These are phyloP conservation scores for Boletus subcaerulescens DNA, from an alignment of 768 basidiomycete species.

Conservation along the genomic window DNA sequence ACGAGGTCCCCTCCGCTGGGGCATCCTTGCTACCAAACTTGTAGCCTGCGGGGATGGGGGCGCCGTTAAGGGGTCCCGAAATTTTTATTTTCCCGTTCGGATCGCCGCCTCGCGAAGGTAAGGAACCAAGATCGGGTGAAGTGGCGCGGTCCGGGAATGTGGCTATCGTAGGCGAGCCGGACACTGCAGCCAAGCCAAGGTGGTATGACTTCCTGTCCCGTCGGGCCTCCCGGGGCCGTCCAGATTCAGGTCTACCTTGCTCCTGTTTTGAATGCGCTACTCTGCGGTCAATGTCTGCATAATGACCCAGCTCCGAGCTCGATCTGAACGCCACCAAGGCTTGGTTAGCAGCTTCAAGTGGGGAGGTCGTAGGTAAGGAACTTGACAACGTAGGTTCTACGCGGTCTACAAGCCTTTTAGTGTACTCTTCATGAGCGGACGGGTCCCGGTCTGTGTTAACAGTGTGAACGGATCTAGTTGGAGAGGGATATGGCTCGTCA, in stretches of 20 bases:
- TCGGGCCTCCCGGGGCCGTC: slow-evolving; percentile 47
- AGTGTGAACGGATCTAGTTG: slow-evolving; percentile 51
- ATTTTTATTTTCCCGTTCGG: slow-evolving; percentile 73
- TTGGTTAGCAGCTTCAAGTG: slow-evolving; percentile 37
- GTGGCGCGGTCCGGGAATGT: slow-evolving; percentile 37
- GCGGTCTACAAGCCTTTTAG: slow-evolving; percentile 44
- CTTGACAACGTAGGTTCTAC: slow-evolving; percentile 62
- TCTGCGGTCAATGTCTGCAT: slow-evolving; percentile 56
- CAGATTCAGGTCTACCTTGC: slow-evolving; percentile 53
- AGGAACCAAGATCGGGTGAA: slow-evolving; percentile 49
- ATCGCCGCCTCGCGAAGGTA: slow-evolving; percentile 52
- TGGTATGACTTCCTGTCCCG: slow-evolving; percentile 64
- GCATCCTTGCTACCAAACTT: slow-evolving; percentile 85
- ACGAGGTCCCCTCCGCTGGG: slow-evolving; percentile 38
- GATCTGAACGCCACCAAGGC: slow-evolving; percentile 45
- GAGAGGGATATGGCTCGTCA: slow-evolving; percentile 39
- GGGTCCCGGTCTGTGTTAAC: slow-evolving; percentile 35
- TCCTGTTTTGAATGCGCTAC: slow-evolving; percentile 33
- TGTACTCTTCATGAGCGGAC: slow-evolving; percentile 22
- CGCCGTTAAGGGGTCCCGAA: slow-evolving; percentile 82
- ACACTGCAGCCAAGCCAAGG: slow-evolving; percentile 50
- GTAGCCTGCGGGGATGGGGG: slow-evolving; percentile 82
- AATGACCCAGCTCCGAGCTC: slow-evolving; percentile 82
- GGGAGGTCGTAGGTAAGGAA: slow-evolving; percentile 50
- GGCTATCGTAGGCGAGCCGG: slow-evolving; percentile 42